These are phyloP conservation scores for Barnettozyma sp. DNA, from an alignment of 805 yeast genomes.

Conservation along the genomic window DNA sequence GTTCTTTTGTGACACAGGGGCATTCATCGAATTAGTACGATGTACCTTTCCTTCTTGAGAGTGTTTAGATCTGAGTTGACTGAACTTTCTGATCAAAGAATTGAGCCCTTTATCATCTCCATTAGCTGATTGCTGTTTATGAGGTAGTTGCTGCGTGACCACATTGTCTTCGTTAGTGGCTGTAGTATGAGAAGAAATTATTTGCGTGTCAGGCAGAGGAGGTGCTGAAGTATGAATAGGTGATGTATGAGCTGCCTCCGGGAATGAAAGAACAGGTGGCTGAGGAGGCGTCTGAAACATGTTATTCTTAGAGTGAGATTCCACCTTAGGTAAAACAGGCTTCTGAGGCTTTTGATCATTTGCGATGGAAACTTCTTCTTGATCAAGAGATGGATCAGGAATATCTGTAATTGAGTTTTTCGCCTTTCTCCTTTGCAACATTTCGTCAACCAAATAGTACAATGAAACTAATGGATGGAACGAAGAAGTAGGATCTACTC, in stretches of 20 bases:
- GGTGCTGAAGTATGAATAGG: constrained; percentile 41
- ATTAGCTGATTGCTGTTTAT: constrained; percentile 30
- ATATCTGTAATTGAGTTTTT: constrained; percentile 37
- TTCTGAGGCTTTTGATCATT: constrained; percentile 2
- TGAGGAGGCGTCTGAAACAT: constrained; percentile 28
- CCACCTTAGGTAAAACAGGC: background rate
- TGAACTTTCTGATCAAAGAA: constrained; percentile 25
- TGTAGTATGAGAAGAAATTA: constrained; percentile 36
- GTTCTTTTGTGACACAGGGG: background rate
- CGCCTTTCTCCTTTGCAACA: constrained; percentile 60
- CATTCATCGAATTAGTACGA: constrained; percentile 9
- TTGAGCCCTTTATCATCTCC: constrained; percentile 25
- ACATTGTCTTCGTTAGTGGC: constrained; percentile 31
- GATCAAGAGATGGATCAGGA: no score
- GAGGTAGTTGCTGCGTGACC: constrained; percentile 25
- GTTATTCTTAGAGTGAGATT: background rate
- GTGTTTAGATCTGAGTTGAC: constrained; percentile 22
- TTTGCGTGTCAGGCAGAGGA: constrained; percentile 32
- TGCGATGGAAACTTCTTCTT: constrained; percentile 5
- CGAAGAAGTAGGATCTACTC: constrained; percentile 61
- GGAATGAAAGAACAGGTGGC: constrained; percentile 38
- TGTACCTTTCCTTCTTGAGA: constrained; percentile 5
- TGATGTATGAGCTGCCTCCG: constrained; percentile 44
- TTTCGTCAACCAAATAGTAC: constrained; percentile 81
- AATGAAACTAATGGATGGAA: constrained; percentile 86